Conservation (phyloP, 371 early-diverging fungal species). For the Nosema bombycis region DNA sequence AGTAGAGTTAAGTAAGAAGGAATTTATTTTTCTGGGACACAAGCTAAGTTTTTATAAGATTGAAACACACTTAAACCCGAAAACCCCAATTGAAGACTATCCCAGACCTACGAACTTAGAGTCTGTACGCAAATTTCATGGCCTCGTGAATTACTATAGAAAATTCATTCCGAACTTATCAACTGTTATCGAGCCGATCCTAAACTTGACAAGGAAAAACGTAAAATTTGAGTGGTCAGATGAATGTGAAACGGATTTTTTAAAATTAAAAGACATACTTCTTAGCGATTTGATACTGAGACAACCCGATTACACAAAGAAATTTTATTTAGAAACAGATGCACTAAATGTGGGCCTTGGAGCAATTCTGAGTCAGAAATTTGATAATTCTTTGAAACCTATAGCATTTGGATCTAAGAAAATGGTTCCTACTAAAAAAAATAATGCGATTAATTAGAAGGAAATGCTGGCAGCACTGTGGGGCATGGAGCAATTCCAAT, state of each 20-base stretch:
- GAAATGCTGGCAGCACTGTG: conserved; percentile 41
- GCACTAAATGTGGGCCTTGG: conserved; percentile 46
- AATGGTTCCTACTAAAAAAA: conserved; percentile 36
- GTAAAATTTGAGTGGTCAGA: conserved; percentile 11
- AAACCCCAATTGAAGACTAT: background rate
- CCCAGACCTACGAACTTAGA: conserved; percentile 2
- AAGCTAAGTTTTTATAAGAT: conserved; percentile 1
- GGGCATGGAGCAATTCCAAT: conserved; percentile 47
- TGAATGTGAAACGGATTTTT: background rate
- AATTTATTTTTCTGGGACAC: conserved; percentile 44
- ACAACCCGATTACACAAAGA: conserved; percentile 41
- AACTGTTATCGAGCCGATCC: background rate
- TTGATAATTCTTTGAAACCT: background rate
- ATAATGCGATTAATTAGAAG: conserved; percentile 41
- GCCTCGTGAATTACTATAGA: background rate
- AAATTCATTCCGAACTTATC: conserved; percentile 19
- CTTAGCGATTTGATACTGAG: background rate
- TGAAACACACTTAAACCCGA: background rate
- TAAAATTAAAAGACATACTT: background rate
- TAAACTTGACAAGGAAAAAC: conserved; percentile 3
- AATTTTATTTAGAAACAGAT: conserved; percentile 47
- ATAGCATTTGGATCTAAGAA: conserved; percentile 21
- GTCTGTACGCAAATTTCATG: background rate
- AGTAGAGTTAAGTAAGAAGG: background rate
- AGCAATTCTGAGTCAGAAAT: conserved; percentile 45